phyloP scores from a whole-genome alignment of 257 asterid genomes.

The Primulina tabacum region DNA sequence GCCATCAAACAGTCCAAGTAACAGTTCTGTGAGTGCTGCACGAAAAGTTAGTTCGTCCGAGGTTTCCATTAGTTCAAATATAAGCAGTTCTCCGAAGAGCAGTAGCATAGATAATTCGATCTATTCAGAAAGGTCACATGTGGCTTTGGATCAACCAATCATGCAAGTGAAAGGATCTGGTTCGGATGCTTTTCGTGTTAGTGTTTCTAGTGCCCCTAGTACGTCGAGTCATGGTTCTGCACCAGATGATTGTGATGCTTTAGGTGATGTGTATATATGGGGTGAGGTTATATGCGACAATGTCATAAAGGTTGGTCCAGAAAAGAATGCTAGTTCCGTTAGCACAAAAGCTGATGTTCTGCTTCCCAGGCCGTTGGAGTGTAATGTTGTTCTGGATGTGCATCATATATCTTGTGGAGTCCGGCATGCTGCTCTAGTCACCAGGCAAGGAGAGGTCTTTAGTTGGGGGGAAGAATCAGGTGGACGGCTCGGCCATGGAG shows the following conservation, averaged over 20 bases:
- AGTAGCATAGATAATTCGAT: conserved; percentile 39
- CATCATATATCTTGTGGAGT: conserved; percentile 90
- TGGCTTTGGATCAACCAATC: conserved; percentile 65
- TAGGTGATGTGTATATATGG: conserved; percentile 92
- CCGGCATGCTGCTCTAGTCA: conserved; percentile 76
- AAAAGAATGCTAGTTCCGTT: conserved; percentile 62
- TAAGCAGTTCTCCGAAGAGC: conserved; percentile 60
- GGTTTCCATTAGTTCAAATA: conserved; percentile 54
- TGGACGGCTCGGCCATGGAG: conserved; percentile 84
- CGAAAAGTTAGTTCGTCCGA: conserved; percentile 56
- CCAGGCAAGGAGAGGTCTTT: conserved; percentile 87
- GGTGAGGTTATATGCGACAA: conserved; percentile 87
- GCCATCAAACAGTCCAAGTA: conserved; percentile 78
- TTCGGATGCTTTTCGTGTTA: conserved; percentile 86
- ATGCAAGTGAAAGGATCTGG: conserved; percentile 85
- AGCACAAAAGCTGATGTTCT: conserved; percentile 72
- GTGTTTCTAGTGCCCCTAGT: conserved; percentile 96
- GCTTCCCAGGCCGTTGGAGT: conserved; percentile 76
- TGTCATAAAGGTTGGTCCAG: conserved; percentile 73
- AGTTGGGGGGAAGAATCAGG: conserved; percentile 99
- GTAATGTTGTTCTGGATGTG: conserved; percentile 75
- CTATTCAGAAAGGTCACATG: conserved; percentile 70
- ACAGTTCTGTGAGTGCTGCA: conserved; percentile 71
- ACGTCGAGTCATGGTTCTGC: conserved; percentile 98
- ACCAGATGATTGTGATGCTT: conserved; percentile 88